Conservation (phyloP, 768 basidiomycete species). For the Leucocoprinus birnbaumii region DNA sequence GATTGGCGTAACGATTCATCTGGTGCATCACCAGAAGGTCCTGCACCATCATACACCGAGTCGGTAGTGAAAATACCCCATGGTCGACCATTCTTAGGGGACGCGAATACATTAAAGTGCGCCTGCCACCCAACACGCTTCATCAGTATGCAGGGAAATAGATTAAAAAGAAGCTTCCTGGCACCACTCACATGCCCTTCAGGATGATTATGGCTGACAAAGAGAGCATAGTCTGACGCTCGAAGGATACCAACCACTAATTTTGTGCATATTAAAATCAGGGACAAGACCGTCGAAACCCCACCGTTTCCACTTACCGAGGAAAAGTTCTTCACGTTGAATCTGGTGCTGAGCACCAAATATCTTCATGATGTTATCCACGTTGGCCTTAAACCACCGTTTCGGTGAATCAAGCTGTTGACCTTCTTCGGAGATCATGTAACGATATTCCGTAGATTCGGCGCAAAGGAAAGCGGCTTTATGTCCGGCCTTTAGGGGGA, state of each 20-base stretch:
- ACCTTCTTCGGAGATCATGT: conserved; percentile 13
- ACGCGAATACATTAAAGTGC: conserved; percentile 18
- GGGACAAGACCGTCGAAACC: neutral
- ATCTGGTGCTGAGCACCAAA: conserved; percentile 20
- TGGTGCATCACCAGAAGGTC: conserved; percentile 5
- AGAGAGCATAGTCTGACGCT: conserved; percentile 19
- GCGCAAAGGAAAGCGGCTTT: conserved; percentile 20
- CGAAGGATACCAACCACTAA: conserved; percentile 18
- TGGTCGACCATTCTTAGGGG: conserved; percentile 16
- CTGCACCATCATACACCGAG: conserved; percentile 13
- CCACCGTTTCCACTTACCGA: conserved; percentile 15
- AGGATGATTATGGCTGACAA: conserved; percentile 21
- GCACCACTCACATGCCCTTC: conserved; percentile 18
- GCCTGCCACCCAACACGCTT: conserved; percentile 9
- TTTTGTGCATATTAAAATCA: neutral
- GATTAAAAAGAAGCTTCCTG: neutral
- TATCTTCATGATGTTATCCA: conserved; percentile 18
- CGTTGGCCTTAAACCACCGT: conserved; percentile 23
- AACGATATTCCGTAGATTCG: conserved; percentile 23
- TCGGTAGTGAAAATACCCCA: conserved; percentile 21
- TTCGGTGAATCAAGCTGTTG: conserved; percentile 19
- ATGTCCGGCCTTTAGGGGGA: conserved; percentile 16
- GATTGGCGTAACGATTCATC: conserved; percentile 25
- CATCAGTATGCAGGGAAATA: neutral
- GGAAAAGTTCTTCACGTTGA: conserved; percentile 21